Percentiles rank a stretch among this genome's conserved stretches.
Conservation (phyloP, 75 land plant species). For the Ceratopteris richardii region DNA sequence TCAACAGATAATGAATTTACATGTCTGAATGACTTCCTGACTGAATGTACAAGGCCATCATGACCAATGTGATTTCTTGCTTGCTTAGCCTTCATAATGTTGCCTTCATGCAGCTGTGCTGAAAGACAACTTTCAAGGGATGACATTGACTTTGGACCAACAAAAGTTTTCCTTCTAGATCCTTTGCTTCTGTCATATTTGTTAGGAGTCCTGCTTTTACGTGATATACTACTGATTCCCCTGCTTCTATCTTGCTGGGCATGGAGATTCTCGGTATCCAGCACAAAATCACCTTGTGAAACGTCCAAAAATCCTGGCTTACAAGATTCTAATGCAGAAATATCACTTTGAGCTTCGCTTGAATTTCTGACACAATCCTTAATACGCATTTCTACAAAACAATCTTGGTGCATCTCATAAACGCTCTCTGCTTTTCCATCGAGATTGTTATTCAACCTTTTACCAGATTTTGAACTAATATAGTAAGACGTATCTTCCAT, state of each 20-base stretch:
- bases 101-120: constrained; percentile 44
- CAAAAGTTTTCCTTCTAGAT: constrained; percentile 8
- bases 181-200: constrained; percentile 10
- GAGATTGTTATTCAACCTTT: background rate
- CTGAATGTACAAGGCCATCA: too few species aligned
- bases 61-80: too few species aligned
- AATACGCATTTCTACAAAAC: constrained; percentile 4
- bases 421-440: background rate
- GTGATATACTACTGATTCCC: background rate
- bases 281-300: constrained; percentile 3
- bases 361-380: constrained; percentile 4
- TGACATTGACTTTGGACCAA: constrained; percentile 37
- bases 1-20: background rate
- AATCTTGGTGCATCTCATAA: background rate
- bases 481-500: too few species aligned
- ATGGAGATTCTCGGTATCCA: constrained; percentile 8
- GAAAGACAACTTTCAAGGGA: constrained; percentile 55
- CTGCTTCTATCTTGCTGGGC: constrained; percentile 1
- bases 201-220: constrained; percentile 9
- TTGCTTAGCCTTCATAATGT: too few species aligned
- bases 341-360: constrained; percentile 1
- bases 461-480: constrained; percentile 9
- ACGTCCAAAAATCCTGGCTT: constrained; percentile 7
- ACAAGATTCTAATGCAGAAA: too few species aligned
- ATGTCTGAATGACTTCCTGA: too few species aligned